A percentile compares a stretch with the other conserved stretches of the same genome.
Evolutionary conservation across 2,329 filamentous ascomycete species (phyloP).

Genomic region (Colletotrichum agaves): DNA sequence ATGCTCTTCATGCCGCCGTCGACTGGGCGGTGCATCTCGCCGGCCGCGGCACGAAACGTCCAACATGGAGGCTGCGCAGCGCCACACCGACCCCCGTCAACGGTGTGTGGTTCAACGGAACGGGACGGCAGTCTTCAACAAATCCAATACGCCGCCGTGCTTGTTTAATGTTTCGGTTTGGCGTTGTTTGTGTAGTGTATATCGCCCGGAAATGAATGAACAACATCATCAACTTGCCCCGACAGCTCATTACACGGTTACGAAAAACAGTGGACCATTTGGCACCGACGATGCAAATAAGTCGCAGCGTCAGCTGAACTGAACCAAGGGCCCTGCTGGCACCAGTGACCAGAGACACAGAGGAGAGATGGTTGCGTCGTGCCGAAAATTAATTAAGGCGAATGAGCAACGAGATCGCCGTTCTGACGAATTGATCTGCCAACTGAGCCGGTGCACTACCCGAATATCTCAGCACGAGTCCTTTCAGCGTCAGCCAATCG

Average conservation of each 20-base stretch:
- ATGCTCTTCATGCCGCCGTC: background rate
- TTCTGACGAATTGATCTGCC: background rate
- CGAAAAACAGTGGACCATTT: background rate
- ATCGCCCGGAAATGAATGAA: background rate
- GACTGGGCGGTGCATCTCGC: slow-evolving; percentile 29
- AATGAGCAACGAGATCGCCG: slow-evolving; percentile 1
- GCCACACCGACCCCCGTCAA: slow-evolving; percentile 8
- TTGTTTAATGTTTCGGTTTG: background rate
- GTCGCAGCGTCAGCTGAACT: slow-evolving; percentile 4
- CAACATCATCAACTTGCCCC: background rate
- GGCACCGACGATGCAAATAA: slow-evolving; percentile 6
- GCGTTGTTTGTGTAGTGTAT: background rate
- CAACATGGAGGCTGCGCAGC: slow-evolving; percentile 29
- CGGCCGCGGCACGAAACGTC: slow-evolving; percentile 21
- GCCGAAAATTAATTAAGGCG: background rate
- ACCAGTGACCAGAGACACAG: slow-evolving; percentile 15
- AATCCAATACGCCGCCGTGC: background rate
- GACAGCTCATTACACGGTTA: background rate
- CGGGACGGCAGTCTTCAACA: background rate
- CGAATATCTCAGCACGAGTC: slow-evolving; percentile 7
- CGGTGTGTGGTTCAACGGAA: background rate
- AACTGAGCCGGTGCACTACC: slow-evolving; percentile 11
- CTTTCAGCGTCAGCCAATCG: background rate
- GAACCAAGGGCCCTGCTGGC: background rate
- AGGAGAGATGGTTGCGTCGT: slow-evolving; percentile 14